Percentiles rank a stretch among this genome's conserved stretches.
These are phyloP conservation scores for Leptographium radiaticola DNA, from an alignment of 2,329 filamentous ascomycete species.

Conservation along the genomic window DNA sequence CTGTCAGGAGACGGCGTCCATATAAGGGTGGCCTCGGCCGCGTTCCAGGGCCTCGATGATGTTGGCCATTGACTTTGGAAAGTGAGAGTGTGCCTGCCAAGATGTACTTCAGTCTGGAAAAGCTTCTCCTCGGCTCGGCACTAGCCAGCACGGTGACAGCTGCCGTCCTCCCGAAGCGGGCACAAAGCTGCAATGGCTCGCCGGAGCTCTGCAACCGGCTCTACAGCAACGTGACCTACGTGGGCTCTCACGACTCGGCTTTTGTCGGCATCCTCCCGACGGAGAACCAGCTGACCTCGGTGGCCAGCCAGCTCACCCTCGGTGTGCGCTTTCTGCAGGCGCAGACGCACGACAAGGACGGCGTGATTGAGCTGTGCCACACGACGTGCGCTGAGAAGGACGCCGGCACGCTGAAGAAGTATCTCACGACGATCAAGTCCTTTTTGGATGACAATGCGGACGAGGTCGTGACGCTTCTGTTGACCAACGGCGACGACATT, in stretches of 20 bases:
- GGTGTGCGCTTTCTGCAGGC: constrained; percentile 53
- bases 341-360: constrained; percentile 44
- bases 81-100: not conserved
- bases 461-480: constrained; percentile 49
- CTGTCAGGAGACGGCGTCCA: too few relatives aligned
- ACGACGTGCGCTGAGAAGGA: constrained; percentile 47
- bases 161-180: not conserved
- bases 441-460: constrained; percentile 47
- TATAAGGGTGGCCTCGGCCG: too few relatives aligned
- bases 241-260: constrained; percentile 52
- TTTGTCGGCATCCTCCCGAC: constrained; percentile 43
- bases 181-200: constrained; percentile 40
- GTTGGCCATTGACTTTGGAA: too few relatives aligned
- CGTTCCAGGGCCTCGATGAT: too few relatives aligned
- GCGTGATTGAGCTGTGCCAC: constrained; percentile 48
- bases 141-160: not conserved
- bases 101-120: not conserved
- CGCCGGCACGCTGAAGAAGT: constrained; percentile 41
- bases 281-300: constrained; percentile 48
- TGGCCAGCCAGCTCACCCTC: constrained; percentile 43
- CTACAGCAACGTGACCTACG: constrained; percentile 47
- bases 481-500: constrained; percentile 50
- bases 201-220: constrained; percentile 38
- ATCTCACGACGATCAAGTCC: constrained; percentile 40
- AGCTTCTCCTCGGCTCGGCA: not conserved